phyloP scores from a whole-genome alignment of 441 rosid species.

The Bocquillonia castaneifolia region DNA sequence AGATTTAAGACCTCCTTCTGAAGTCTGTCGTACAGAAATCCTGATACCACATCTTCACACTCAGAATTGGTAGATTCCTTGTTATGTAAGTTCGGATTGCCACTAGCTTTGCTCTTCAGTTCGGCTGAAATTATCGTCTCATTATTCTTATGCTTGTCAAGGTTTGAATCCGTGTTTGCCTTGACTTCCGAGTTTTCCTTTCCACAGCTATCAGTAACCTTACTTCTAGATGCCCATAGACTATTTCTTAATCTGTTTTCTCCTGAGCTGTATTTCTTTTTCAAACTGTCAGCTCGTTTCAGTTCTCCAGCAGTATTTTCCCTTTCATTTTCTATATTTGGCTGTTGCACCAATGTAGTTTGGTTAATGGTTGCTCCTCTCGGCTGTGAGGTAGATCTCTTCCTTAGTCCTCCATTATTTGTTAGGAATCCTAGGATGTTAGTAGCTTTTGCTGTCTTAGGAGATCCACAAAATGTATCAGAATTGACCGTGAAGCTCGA shows the following conservation, averaged over 20 bases:
- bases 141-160: slow-evolving; percentile 22
- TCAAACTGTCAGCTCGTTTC: slow-evolving; percentile 27
- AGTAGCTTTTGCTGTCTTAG: slow-evolving; percentile 46
- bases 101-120: slow-evolving; percentile 23
- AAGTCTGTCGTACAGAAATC: slow-evolving; percentile 75
- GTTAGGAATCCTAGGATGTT: slow-evolving; percentile 65
- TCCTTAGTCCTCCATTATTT: slow-evolving; percentile 53
- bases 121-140: slow-evolving; percentile 21
- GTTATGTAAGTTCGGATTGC: slow-evolving; percentile 26
- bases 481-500: slow-evolving; percentile 31
- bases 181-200: slow-evolving; percentile 52
- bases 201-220: slow-evolving; percentile 44
- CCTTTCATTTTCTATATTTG: slow-evolving; percentile 27
- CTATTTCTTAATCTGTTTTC: slow-evolving; percentile 37
- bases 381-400: slow-evolving; percentile 65
- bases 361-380: slow-evolving; percentile 39
- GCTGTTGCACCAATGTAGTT: slow-evolving; percentile 42
- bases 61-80: slow-evolving; percentile 31
- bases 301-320: slow-evolving; percentile 19
- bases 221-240: slow-evolving; percentile 49
- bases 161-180: slow-evolving; percentile 28
- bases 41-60: slow-evolving; percentile 63
- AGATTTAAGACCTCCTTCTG: slow-evolving; percentile 72
- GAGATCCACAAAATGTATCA: slow-evolving; percentile 29
- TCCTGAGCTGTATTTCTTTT: slow-evolving; percentile 30